A percentile compares a stretch with the other conserved stretches of the same genome.
These are phyloP conservation scores for Zymoseptoria ardabiliae DNA, from an alignment of 2,329 filamentous ascomycete species.

Conservation along the genomic window DNA sequence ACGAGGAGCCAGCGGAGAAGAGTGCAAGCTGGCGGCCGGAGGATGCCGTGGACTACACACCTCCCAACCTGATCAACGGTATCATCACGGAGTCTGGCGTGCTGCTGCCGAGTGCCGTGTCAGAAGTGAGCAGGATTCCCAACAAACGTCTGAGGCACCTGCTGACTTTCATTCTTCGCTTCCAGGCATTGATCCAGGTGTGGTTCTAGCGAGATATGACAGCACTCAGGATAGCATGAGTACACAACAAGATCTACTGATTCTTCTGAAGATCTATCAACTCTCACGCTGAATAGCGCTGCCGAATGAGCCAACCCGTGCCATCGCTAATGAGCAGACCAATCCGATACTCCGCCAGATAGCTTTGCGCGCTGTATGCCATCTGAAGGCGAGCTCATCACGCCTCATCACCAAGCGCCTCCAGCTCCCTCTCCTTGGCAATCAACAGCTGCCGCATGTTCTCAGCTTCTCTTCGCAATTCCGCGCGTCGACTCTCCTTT, in stretches of 20 bases:
- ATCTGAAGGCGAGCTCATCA: not conserved
- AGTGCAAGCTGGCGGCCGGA: slow-evolving; percentile 25
- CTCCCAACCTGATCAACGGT: slow-evolving; percentile 61
- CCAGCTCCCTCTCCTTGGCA: slow-evolving; percentile 67
- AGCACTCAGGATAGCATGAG: not conserved
- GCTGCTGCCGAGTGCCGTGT: slow-evolving; percentile 61
- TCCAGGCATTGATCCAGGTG: slow-evolving; percentile 51
- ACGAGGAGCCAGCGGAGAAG: slow-evolving; percentile 9
- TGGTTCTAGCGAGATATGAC: slow-evolving; percentile 32
- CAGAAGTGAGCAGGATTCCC: slow-evolving; percentile 44
- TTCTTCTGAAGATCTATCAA: not conserved
- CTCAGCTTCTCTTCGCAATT: slow-evolving; percentile 66
- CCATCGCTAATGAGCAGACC: not conserved
- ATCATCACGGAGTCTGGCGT: slow-evolving; percentile 72
- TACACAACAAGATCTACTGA: not conserved
- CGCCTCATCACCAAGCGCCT: slow-evolving; percentile 29
- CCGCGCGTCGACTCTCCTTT: slow-evolving; percentile 56
- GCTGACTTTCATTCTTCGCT: too few species aligned
- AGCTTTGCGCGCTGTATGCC: not conserved
- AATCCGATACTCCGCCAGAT: not conserved
- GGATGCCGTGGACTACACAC: slow-evolving; percentile 57
- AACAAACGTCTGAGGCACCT: too few species aligned
- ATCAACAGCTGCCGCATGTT: slow-evolving; percentile 65
- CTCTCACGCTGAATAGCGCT: not conserved
- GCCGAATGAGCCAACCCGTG: not conserved